Evolutionary conservation across 495 filamentous ascomycete genomes (phyloP), one percentile per base, ranked within the genome.

Genomic region (Daldinia grandis): DNA sequence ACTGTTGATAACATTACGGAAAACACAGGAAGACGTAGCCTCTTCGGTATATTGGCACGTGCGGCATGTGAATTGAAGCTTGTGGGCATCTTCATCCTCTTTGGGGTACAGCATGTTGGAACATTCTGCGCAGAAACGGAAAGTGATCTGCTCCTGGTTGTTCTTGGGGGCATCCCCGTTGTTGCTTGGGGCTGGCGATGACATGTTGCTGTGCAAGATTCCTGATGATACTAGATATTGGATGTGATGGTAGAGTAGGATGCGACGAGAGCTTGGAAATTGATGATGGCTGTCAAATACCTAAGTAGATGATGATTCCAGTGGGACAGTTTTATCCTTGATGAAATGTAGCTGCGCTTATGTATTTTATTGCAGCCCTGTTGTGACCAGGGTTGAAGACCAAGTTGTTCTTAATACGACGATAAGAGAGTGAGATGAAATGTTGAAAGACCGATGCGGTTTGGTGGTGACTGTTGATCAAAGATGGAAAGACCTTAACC

Each of bases 81-180:
- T 82, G 77, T 81, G 84, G 9, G 78, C 77, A 53, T 82, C 78
- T 58, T 85, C 84, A 78, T 97, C 93, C 83, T 99, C 95, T 79
- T 95, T 94, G 14, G 95, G 95, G 79, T 98, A 98, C 58, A 99
- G 85, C 88, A 99, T 91, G 86, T 99, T 99, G 73, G 93, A 95
- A 81, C 95, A 99, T 85, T 99, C 95, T 63, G 92, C 91, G 82
- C 95, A 99, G 87, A 99, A 99, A 66, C 91, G 89, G 84, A 98
- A 98, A 35, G 93, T 91, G 76, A 97, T 92, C 79, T 94, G 93
- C 76, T 94, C 92, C 61, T 81, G 80, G 35, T 78, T 84, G 80
- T 82, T 84, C 78, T 87, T 89, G 71, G 66, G 64, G 33, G 86
- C 84, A 57, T 83, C 84, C 73, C 79, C 82, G 40, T 64, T 74